Conservation (phyloP, 257 asterid genomes). For the Primulina eburnea region DNA sequence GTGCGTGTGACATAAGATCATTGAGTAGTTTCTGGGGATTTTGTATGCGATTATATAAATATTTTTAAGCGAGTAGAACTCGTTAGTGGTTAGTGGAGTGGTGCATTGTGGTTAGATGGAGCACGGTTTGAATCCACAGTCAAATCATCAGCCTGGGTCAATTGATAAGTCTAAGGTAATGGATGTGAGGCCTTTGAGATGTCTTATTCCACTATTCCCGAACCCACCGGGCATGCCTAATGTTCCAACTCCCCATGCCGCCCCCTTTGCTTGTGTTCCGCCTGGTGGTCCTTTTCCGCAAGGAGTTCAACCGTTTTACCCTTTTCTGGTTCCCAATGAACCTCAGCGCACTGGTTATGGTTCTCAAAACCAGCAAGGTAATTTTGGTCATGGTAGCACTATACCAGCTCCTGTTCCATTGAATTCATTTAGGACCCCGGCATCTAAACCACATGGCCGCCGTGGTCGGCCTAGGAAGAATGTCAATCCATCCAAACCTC, state of each 20-base stretch:
- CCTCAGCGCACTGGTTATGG: constrained; percentile 34
- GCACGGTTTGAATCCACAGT: constrained; percentile 49
- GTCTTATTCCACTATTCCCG: constrained; percentile 78
- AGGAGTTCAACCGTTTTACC: constrained; percentile 86
- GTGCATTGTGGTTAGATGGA: constrained; percentile 51
- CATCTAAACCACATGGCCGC: constrained; percentile 45
- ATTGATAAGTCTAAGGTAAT: constrained; percentile 78
- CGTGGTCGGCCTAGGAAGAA: constrained; percentile 38
- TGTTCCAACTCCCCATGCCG: constrained; percentile 49
- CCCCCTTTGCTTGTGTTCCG: constrained; percentile 85
- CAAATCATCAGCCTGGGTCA: constrained; percentile 41
- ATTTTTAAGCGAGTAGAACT: constrained; percentile 13
- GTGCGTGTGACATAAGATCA: constrained; percentile 7
- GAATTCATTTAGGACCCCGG: constrained; percentile 70
- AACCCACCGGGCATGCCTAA: constrained; percentile 51
- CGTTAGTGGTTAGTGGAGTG: constrained; percentile 17
- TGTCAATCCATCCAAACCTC: constrained; percentile 25
- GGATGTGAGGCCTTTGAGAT: constrained; percentile 72
- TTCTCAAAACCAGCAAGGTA: constrained; percentile 29
- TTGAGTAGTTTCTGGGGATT: constrained; percentile 4
- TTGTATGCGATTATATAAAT: not conserved
- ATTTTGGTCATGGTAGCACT: constrained; percentile 32
- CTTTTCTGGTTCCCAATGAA: constrained; percentile 45
- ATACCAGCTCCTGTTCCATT: constrained; percentile 66
- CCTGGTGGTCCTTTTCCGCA: constrained; percentile 93